Evolutionary conservation across 2,329 filamentous ascomycete species (phyloP).

Genomic region (Hymenoscyphus linearis): DNA sequence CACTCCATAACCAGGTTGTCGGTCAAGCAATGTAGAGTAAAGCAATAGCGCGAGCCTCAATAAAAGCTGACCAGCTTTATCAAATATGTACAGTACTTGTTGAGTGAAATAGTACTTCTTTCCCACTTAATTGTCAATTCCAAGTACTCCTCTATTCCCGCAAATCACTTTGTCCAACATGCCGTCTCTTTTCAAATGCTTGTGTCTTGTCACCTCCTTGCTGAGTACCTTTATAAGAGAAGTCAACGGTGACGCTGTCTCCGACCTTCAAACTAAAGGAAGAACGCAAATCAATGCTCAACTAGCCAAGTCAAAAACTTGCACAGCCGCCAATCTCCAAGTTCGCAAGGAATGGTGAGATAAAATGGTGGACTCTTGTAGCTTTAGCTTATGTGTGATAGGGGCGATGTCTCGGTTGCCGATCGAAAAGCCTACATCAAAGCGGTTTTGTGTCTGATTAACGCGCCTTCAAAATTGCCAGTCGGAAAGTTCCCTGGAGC

Average conservation of each 20-base stretch:
- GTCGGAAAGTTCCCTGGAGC: slow-evolving; percentile 30
- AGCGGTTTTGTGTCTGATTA: slow-evolving; percentile 34
- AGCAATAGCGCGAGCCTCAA: background rate
- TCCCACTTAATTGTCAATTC: background rate
- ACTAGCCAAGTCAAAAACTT: slow-evolving; percentile 16
- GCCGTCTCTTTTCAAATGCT: slow-evolving; percentile 9
- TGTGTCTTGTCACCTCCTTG: slow-evolving; percentile 5
- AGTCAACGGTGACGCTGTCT: slow-evolving; percentile 14
- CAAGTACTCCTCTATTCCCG: background rate
- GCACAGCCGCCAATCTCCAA: slow-evolving; percentile 12
- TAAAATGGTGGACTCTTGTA: background rate
- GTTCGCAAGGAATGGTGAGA: slow-evolving; percentile 19
- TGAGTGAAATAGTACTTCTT: background rate
- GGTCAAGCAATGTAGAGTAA: background rate
- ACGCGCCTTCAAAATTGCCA: slow-evolving; percentile 29
- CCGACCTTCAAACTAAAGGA: slow-evolving; percentile 18
- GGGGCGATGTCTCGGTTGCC: slow-evolving; percentile 12
- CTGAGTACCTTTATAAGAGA: slow-evolving; percentile 4
- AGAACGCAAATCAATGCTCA: slow-evolving; percentile 16
- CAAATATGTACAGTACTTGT: background rate
- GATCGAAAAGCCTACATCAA: slow-evolving; percentile 30
- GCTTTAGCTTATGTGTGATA: slow-evolving; percentile 1
- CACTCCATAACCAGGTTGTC: background rate
- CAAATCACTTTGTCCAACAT: slow-evolving; percentile 4
- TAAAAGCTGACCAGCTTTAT: background rate